Conservation (phyloP, 495 filamentous ascomycete species). For the Xylaria telfairii region DNA sequence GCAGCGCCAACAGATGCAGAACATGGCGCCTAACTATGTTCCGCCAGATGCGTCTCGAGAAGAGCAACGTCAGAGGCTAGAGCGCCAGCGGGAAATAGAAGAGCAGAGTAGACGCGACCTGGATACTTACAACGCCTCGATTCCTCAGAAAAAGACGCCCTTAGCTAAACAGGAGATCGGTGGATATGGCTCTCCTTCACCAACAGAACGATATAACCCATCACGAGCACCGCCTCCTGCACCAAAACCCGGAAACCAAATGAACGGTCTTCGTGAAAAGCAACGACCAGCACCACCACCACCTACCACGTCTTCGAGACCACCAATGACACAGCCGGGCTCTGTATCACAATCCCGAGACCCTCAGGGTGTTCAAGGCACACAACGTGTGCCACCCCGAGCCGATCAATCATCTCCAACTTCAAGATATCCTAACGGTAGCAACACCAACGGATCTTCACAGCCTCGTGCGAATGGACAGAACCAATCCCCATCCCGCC, state of each 20-base stretch:
- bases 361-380: constrained; percentile 30
- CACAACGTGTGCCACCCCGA: constrained; percentile 36
- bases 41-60: constrained; percentile 65
- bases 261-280: constrained; percentile 52
- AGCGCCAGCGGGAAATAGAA: constrained; percentile 67
- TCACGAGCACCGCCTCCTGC: constrained; percentile 70
- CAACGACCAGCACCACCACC: constrained; percentile 61
- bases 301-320: constrained; percentile 42
- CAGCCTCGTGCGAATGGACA: constrained; percentile 44
- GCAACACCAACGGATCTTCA: constrained; percentile 37
- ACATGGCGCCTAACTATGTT: constrained; percentile 51
- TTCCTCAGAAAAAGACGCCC: constrained; percentile 76
- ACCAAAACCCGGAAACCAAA: constrained; percentile 57
- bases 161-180: constrained; percentile 89
- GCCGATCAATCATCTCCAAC: constrained; percentile 32
- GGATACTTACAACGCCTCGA: constrained; percentile 84
- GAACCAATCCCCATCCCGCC: constrained; percentile 57
- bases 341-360: constrained; percentile 32
- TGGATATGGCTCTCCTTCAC: constrained; percentile 64
- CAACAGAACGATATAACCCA: constrained; percentile 79
- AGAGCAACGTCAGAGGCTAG: constrained; percentile 51
- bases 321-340: constrained; percentile 45
- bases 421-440: constrained; percentile 46
- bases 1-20: constrained; percentile 54
- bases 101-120: constrained; percentile 74